phyloP scores from a whole-genome alignment of 2,329 filamentous ascomycete species.

The Fusarium humuli region DNA sequence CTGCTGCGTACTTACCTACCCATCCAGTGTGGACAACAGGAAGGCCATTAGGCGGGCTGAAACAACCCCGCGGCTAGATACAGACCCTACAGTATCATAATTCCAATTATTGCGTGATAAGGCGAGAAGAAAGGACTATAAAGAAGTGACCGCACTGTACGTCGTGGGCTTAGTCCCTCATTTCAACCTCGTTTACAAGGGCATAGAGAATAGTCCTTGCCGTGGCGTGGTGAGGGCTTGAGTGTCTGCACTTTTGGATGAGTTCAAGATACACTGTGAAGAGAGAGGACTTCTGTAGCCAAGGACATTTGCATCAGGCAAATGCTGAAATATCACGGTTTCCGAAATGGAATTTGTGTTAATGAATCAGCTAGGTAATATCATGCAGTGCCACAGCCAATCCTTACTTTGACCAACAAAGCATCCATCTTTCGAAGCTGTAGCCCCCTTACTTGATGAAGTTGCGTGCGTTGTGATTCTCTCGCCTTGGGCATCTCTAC shows the following conservation, averaged over 20 bases:
- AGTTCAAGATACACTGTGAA: conserved; percentile 7
- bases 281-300: background rate
- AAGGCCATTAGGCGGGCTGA: background rate
- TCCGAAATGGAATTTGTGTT: conserved; percentile 6
- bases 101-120: conserved; percentile 1
- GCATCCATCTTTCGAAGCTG: background rate
- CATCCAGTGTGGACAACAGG: background rate
- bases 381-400: background rate
- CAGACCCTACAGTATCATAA: background rate
- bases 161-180: conserved; percentile 12
- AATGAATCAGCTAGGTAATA: conserved; percentile 6
- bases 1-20: conserved; percentile 9
- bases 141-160: conserved; percentile 1
- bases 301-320: background rate
- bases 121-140: background rate
- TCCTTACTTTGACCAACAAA: background rate
- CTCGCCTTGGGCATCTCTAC: background rate
- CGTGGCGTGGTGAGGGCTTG: conserved; percentile 9
- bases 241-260: background rate
- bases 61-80: background rate
- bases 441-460: background rate
- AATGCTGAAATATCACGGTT: background rate
- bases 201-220: background rate
- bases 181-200: conserved; percentile 26
- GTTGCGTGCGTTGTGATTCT: background rate